A percentile compares a stretch with the other conserved stretches of the same genome.
Evolutionary conservation across 2,329 filamentous ascomycete species (phyloP).

Genomic region (Colletotrichum abscissum): DNA sequence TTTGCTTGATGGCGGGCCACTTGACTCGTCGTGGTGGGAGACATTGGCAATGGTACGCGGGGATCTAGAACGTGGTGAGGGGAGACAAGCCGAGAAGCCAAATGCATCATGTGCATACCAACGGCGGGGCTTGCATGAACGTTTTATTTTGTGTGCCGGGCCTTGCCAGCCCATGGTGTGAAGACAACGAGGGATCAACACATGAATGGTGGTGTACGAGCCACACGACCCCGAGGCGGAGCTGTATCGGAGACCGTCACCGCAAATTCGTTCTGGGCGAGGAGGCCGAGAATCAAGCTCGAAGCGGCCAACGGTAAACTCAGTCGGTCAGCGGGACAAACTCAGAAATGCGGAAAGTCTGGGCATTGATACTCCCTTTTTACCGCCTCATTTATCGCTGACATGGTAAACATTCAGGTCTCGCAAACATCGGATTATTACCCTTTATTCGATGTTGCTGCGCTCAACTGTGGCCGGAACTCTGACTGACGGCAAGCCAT

Average conservation of each 20-base stretch:
- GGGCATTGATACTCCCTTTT: neutral
- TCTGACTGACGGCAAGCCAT: neutral
- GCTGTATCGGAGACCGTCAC: conserved; percentile 14
- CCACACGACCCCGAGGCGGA: conserved; percentile 22
- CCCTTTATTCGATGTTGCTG: neutral
- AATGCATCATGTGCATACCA: conserved; percentile 31
- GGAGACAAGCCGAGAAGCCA: conserved; percentile 10
- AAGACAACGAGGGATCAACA: conserved; percentile 17
- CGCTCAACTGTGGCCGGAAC: neutral
- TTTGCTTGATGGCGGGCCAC: conserved; percentile 25
- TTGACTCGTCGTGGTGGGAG: conserved; percentile 30
- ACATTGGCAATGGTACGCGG: conserved; percentile 9
- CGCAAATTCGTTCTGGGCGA: conserved; percentile 15
- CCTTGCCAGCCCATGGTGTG: conserved; percentile 15
- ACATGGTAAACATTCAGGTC: neutral
- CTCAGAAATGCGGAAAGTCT: neutral
- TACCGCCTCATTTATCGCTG: neutral
- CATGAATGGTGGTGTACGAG: neutral
- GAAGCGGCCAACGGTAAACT: conserved; percentile 3
- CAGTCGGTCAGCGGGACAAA: neutral
- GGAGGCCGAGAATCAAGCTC: neutral
- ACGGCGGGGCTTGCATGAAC: conserved; percentile 33
- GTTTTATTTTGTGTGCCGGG: conserved; percentile 19
- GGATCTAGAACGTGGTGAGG: conserved; percentile 24
- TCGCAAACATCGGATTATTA: neutral